These are phyloP conservation scores for Wickerhamomyces ciferrii DNA, from an alignment of 805 yeast genomes.

Conservation along the genomic window DNA sequence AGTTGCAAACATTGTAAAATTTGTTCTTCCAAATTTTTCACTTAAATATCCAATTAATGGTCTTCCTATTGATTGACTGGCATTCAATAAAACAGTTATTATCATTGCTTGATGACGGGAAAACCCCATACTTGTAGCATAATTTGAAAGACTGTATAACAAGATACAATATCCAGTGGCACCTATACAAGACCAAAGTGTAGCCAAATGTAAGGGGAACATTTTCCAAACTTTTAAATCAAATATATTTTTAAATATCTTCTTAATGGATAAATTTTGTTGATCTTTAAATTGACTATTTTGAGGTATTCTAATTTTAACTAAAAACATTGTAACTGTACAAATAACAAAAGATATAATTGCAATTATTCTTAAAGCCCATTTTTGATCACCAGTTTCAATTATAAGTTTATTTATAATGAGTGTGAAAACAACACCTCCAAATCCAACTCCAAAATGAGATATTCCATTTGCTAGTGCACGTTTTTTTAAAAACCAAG, in stretches of 20 bases:
- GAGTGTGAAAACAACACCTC: slow-evolving; percentile 41
- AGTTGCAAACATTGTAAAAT: slow-evolving; percentile 34
- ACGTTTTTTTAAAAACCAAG: slow-evolving; percentile 47
- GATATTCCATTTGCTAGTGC: slow-evolving; percentile 47
- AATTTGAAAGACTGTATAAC: slow-evolving; percentile 42
- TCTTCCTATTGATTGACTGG: slow-evolving; percentile 44
- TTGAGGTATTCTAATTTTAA: slow-evolving; percentile 38
- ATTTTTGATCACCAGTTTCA: slow-evolving; percentile 34
- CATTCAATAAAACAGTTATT: slow-evolving; percentile 39
- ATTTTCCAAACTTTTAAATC: slow-evolving; percentile 23
- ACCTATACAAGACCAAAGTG: slow-evolving; percentile 31
- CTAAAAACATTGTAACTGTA: slow-evolving; percentile 32
- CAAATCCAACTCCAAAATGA: slow-evolving; percentile 46
- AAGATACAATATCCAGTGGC: slow-evolving; percentile 37
- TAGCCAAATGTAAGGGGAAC: slow-evolving; percentile 27
- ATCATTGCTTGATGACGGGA: slow-evolving; percentile 36
- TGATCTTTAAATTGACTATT: slow-evolving; percentile 14
- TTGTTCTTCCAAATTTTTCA: slow-evolving; percentile 41
- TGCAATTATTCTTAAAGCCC: slow-evolving; percentile 43
- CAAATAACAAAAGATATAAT: slow-evolving; percentile 34
- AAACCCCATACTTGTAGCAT: slow-evolving; percentile 42
- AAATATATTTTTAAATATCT: slow-evolving; percentile 30
- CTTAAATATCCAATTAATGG: slow-evolving; percentile 40
- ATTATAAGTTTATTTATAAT: slow-evolving; percentile 36
- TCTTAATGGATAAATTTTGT: slow-evolving; percentile 3